Evolutionary conservation across 495 filamentous ascomycete genomes (phyloP).

Genomic region (Apodospora peruviana): DNA sequence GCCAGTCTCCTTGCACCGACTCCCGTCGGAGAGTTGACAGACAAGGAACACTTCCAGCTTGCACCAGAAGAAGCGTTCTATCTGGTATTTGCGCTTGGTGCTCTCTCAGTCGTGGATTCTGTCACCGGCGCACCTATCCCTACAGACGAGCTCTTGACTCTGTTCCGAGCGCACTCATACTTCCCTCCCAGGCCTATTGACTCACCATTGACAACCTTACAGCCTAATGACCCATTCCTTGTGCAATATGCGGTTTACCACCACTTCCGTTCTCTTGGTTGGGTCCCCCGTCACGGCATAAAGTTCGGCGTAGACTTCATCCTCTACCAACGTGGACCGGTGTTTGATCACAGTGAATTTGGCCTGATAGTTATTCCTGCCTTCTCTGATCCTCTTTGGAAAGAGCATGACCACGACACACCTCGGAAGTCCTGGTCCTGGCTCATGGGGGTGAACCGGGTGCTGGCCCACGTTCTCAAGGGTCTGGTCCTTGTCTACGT

Average conservation of each 20-base stretch:
- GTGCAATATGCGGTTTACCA: constrained; percentile 86
- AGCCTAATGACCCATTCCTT: constrained; percentile 72
- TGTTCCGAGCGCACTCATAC: constrained; percentile 64
- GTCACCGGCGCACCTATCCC: constrained; percentile 43
- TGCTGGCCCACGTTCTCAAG: constrained; percentile 86
- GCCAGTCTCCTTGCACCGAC: too few relatives aligned
- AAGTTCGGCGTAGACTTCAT: constrained; percentile 95
- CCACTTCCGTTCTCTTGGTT: constrained; percentile 92
- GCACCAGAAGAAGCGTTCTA: constrained; percentile 91
- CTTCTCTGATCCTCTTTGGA: constrained; percentile 74
- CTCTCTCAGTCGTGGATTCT: constrained; percentile 60
- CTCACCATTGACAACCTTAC: constrained; percentile 36
- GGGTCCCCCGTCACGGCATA: constrained; percentile 88
- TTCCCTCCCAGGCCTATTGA: constrained; percentile 50
- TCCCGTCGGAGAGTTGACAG: constrained; percentile 38
- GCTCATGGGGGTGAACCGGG: constrained; percentile 86
- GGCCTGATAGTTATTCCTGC: constrained; percentile 78
- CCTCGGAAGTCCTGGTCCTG: constrained; percentile 72
- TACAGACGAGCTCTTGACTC: constrained; percentile 50
- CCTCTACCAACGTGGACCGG: constrained; percentile 90
- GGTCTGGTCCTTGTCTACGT: constrained; percentile 83
- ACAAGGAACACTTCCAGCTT: constrained; percentile 89
- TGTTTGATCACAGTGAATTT: constrained; percentile 91
- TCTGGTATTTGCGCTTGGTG: constrained; percentile 74
- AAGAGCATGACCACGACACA: constrained; percentile 36